Evolutionary conservation across 768 basidiomycete genomes (phyloP).

Genomic region (Saitozyma sp.): DNA sequence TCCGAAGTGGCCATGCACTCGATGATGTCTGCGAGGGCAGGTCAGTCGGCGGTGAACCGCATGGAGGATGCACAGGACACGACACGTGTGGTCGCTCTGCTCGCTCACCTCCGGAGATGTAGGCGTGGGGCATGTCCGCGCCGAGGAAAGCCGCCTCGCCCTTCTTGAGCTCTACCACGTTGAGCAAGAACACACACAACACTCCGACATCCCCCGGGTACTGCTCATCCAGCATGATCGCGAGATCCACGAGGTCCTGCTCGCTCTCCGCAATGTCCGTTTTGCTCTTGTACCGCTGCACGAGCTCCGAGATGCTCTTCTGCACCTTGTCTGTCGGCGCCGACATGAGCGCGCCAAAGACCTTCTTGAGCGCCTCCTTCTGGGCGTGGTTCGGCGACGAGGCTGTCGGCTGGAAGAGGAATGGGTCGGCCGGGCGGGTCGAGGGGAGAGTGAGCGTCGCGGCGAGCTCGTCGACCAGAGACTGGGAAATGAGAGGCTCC

Average conservation of each 20-base stretch:
- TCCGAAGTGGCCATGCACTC: constrained; percentile 71
- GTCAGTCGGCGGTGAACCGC: not conserved
- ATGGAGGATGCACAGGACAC: too few species aligned
- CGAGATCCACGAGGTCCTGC: constrained; percentile 55
- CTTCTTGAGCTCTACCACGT: constrained; percentile 72
- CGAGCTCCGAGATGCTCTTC: constrained; percentile 61
- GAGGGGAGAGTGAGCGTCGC: constrained; percentile 60
- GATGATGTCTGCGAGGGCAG: constrained; percentile 71
- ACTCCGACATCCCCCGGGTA: constrained; percentile 92
- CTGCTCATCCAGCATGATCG: constrained; percentile 62
- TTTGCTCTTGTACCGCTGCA: constrained; percentile 63
- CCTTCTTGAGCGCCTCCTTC: constrained; percentile 65
- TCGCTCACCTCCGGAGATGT: constrained; percentile 76
- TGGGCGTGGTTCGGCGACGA: constrained; percentile 55
- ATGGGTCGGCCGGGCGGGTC: constrained; percentile 52
- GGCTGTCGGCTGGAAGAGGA: constrained; percentile 27
- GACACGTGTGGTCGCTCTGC: not conserved
- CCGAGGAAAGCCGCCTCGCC: constrained; percentile 93
- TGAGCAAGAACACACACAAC: constrained; percentile 86
- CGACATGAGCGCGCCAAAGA: constrained; percentile 88
- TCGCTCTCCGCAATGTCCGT: constrained; percentile 55
- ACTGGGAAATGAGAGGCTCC: constrained; percentile 63
- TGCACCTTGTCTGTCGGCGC: constrained; percentile 58
- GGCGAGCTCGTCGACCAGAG: constrained; percentile 55
- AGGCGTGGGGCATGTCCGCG: constrained; percentile 96